Percentiles rank a stretch among this genome's conserved stretches.
These are phyloP conservation scores for Sclerotinia glacialis DNA, from an alignment of 2,329 filamentous ascomycete species.

Conservation along the genomic window DNA sequence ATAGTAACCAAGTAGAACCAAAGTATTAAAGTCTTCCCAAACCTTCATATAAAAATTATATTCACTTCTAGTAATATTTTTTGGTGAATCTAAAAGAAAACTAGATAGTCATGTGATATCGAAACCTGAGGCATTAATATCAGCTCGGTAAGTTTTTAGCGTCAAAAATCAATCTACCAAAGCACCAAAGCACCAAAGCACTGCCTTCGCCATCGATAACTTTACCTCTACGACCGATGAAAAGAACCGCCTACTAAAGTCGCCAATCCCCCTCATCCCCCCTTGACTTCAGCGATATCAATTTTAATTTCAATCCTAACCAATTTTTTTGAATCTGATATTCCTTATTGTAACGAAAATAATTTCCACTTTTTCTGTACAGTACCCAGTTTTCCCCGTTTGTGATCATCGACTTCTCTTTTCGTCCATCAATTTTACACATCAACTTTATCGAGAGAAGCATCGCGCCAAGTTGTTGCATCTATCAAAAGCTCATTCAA, in stretches of 20 bases:
- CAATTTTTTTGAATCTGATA: slow-evolving; percentile 6
- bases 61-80: neutral
- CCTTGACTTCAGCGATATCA: slow-evolving; percentile 17
- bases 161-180: slow-evolving; percentile 1
- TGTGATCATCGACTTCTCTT: slow-evolving; percentile 21
- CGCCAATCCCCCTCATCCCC: slow-evolving; percentile 11
- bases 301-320: slow-evolving; percentile 9
- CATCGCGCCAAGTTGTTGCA: slow-evolving; percentile 39
- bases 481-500: slow-evolving; percentile 34
- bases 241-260: slow-evolving; percentile 2
- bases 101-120: neutral
- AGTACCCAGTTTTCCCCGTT: slow-evolving; percentile 1
- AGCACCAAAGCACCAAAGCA: too few species aligned
- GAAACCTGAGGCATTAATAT: neutral
- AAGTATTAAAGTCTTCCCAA: neutral
- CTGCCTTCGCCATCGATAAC: neutral
- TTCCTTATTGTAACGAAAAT: slow-evolving; percentile 4
- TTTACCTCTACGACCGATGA: slow-evolving; percentile 5
- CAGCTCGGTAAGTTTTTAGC: slow-evolving; percentile 7
- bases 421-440: slow-evolving; percentile 17
- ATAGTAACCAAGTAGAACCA: neutral
- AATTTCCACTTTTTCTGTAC: slow-evolving; percentile 16
- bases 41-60: neutral
- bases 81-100: neutral
- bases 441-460: slow-evolving; percentile 24